phyloP scores from a whole-genome alignment of 2,329 filamentous ascomycete genomes.

The Gaeumannomyces tritici region DNA sequence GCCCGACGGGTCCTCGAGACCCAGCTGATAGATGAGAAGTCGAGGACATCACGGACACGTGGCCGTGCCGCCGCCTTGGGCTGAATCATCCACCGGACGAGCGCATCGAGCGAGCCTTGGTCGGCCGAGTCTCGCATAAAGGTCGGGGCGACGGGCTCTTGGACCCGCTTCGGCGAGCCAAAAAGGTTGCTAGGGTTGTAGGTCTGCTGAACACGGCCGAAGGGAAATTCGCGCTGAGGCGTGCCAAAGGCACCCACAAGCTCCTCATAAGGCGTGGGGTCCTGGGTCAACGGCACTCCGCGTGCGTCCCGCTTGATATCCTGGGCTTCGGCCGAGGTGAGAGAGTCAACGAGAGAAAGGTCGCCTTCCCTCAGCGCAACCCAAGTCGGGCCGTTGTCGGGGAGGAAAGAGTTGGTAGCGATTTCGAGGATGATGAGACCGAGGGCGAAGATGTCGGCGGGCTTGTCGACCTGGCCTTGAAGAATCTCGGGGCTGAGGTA shows the following conservation, averaged over 20 bases:
- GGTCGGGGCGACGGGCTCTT: conserved; percentile 55
- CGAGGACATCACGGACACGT: conserved; percentile 61
- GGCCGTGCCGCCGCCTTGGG: conserved; percentile 67
- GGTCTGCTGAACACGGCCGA: conserved; percentile 12
- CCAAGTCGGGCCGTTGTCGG: conserved; percentile 89
- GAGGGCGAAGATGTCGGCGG: conserved; percentile 87
- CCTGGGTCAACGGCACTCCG: not conserved
- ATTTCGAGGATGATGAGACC: conserved; percentile 93
- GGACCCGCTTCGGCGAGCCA: conserved; percentile 36
- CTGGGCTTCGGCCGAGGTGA: conserved; percentile 59
- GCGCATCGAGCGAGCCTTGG: conserved; percentile 66
- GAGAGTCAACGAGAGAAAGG: conserved; percentile 75
- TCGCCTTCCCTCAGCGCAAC: conserved; percentile 82
- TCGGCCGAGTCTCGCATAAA: conserved; percentile 82
- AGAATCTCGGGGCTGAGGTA: conserved; percentile 95
- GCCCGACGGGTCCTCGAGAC: conserved; percentile 67
- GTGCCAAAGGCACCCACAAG: not conserved
- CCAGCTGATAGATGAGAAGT: conserved; percentile 69
- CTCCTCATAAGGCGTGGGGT: conserved; percentile 2
- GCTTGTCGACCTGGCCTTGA: conserved; percentile 76
- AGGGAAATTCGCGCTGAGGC: conserved; percentile 9
- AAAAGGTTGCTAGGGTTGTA: conserved; percentile 32
- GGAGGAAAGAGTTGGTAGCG: conserved; percentile 85
- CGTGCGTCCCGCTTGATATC: not conserved
- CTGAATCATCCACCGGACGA: conserved; percentile 83